A percentile compares a stretch with the other conserved stretches of the same genome.
Evolutionary conservation across 2,329 filamentous ascomycete species (phyloP).

Genomic region (Xylariaceae sp.): DNA sequence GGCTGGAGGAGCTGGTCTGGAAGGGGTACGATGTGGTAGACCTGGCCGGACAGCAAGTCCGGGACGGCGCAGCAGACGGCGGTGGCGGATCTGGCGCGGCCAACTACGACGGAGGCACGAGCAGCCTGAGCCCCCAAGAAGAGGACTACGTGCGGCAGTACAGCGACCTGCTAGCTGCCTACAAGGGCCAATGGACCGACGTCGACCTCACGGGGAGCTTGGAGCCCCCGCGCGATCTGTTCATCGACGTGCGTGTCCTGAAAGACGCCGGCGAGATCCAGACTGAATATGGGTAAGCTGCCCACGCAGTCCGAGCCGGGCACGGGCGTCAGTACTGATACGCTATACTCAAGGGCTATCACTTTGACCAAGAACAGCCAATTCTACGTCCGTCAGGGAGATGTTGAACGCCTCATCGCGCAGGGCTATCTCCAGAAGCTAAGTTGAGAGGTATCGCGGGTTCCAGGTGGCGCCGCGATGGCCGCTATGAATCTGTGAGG

Average conservation of each 20-base stretch:
- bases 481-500: no score
- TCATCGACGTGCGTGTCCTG: slow-evolving; percentile 91
- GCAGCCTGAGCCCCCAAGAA: slow-evolving; percentile 87
- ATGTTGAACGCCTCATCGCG: slow-evolving; percentile 88
- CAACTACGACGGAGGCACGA: slow-evolving; percentile 48
- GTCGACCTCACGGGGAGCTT: slow-evolving; percentile 90
- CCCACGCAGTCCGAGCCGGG: no score
- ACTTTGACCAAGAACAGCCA: slow-evolving; percentile 97
- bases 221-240: slow-evolving; percentile 89
- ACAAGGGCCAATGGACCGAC: slow-evolving; percentile 98
- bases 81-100: slow-evolving; percentile 27
- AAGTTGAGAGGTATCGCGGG: slow-evolving; percentile 61
- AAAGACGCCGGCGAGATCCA: slow-evolving; percentile 98
- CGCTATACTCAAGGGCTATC: slow-evolving; percentile 69
- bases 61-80: slow-evolving; percentile 26
- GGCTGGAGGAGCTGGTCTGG: slow-evolving; percentile 92
- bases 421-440: slow-evolving; percentile 93
- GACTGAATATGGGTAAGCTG: slow-evolving; percentile 86
- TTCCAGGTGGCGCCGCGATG: no score
- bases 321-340: no score
- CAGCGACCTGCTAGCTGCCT: slow-evolving; percentile 84
- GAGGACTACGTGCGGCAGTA: slow-evolving; percentile 94
- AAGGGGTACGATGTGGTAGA: slow-evolving; percentile 78
- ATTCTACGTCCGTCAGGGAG: slow-evolving; percentile 91
- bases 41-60: slow-evolving; percentile 49